Base-by-base conservation (phyloP, 164 flowering plant species). In the Vitis rupestris region DNA sequence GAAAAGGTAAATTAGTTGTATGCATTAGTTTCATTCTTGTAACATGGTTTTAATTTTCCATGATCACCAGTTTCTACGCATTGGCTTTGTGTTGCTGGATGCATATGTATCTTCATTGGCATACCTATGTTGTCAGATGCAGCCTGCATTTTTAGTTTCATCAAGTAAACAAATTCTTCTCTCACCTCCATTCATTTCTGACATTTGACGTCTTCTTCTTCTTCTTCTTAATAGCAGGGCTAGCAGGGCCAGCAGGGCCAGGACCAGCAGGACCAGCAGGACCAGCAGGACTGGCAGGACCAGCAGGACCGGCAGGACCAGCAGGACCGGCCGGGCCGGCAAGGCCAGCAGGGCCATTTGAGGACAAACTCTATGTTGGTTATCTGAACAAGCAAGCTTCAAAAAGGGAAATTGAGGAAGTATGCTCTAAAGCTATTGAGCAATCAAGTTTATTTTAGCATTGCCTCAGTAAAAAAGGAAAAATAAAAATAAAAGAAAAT, bases 381-480 rank as follows among this genome's bases (percentile, higher is more conserved):
- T 9, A 76, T 74, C 30, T 88, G 59, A 78, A 76, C 78, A 88
- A 67, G 72, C 82, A 82, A 67, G 82, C 88, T 68, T 57, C 80
- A 49, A 75, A 51, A 63, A 64, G 66, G 74, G 90, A 88, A 61
- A 75, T 88, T 74, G 84, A 77, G 69, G 87, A 88, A 49, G 90
- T 88, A 85, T 70, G 75, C 3, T 65, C 59, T 8, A 1, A 16
- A 30, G 19, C 37, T 30, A 0, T 51, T 64, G 9, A 49, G n/a
- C 8, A 3, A 16, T 48, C 50, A 44, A 11, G 16, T 14, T 51
- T 50, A 19, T 49, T 11, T 17, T 50, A 10, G 30, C 37, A 23
- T 19, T 62, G 9, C 10, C 56, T 47, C 19, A 19, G 9, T 10
- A 8, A 4, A 30, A 37, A 9, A 50, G 8, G 53, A 17, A 15